Conservation (phyloP, 768 basidiomycete species). For the Lactarius psammicola region DNA sequence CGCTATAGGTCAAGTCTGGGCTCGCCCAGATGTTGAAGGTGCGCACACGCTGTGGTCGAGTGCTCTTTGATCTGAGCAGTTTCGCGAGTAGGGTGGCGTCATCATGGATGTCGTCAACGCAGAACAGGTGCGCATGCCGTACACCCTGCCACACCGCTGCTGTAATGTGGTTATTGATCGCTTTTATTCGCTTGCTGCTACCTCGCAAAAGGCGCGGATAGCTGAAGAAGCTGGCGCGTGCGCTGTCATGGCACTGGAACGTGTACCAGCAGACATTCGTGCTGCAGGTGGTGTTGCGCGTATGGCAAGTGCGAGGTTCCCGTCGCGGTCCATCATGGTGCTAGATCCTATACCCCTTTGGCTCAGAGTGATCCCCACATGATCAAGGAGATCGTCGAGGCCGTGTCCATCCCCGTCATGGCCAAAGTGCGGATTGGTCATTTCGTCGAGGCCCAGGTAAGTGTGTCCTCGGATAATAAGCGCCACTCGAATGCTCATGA, state of each 20-base stretch:
- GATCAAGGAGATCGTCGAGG: constrained; percentile 94
- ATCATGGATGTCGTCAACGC: constrained; percentile 95
- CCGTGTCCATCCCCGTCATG: constrained; percentile 98
- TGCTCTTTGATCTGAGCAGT: constrained; percentile 9
- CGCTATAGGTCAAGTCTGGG: constrained; percentile 79
- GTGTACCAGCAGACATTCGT: constrained; percentile 95
- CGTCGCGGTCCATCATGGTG: constrained; percentile 1
- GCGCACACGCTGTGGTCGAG: constrained; percentile 29
- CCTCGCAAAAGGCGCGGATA: constrained; percentile 69
- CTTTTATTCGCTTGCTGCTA: constrained; percentile 35
- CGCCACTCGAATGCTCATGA: neutral
- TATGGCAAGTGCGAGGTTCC: constrained; percentile 61
- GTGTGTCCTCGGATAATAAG: neutral
- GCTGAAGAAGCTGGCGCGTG: constrained; percentile 97
- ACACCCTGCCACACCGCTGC: neutral
- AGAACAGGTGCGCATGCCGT: constrained; percentile 48
- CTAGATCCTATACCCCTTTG: constrained; percentile 8
- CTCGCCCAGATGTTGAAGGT: constrained; percentile 98
- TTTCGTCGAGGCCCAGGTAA: constrained; percentile 92
- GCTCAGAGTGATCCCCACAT: constrained; percentile 85
- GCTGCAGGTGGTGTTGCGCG: constrained; percentile 90
- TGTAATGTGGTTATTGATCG: constrained; percentile 4
- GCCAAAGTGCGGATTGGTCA: constrained; percentile 96
- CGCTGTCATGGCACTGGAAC: constrained; percentile 96
- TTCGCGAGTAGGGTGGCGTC: constrained; percentile 61